A percentile compares a stretch with the other conserved stretches of the same genome.
These are phyloP conservation scores for Neurospora sp. DNA, from an alignment of 2,329 filamentous ascomycete species.

Conservation along the genomic window DNA sequence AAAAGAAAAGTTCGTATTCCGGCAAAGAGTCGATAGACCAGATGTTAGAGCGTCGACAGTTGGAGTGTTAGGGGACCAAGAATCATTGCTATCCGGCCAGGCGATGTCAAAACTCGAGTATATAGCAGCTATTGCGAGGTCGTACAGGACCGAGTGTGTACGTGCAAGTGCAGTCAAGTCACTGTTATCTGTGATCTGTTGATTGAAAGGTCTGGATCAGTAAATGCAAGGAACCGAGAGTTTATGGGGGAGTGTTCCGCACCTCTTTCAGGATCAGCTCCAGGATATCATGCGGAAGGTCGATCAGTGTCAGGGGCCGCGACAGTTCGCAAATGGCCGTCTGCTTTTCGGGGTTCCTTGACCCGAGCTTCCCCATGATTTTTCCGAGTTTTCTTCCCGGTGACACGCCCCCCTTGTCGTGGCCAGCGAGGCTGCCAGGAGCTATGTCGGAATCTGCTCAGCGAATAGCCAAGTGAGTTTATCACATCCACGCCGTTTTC, in stretches of 20 bases:
- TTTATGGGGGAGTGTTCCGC: constrained; percentile 18
- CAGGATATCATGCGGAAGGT: constrained; percentile 68
- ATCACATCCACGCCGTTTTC: not conserved
- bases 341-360: constrained; percentile 15
- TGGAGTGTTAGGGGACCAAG: constrained; percentile 54
- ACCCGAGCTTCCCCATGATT: not conserved
- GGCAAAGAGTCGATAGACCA: constrained; percentile 68
- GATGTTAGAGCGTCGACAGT: constrained; percentile 78
- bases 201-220: constrained; percentile 5
- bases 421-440: not conserved
- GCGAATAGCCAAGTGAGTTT: not conserved
- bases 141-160: constrained; percentile 68
- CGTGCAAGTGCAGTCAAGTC: constrained; percentile 70
- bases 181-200: constrained; percentile 67
- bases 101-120: constrained; percentile 83
- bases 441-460: not conserved
- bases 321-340: constrained; percentile 49
- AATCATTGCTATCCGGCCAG: constrained; percentile 64
- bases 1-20: constrained; percentile 41
- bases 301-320: constrained; percentile 54
- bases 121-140: constrained; percentile 65
- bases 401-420: not conserved
- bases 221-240: not conserved
- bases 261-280: constrained; percentile 73
- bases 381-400: not conserved